phyloP scores from a whole-genome alignment of 78 protist species.

The Dictyostelium brefeldianum region DNA sequence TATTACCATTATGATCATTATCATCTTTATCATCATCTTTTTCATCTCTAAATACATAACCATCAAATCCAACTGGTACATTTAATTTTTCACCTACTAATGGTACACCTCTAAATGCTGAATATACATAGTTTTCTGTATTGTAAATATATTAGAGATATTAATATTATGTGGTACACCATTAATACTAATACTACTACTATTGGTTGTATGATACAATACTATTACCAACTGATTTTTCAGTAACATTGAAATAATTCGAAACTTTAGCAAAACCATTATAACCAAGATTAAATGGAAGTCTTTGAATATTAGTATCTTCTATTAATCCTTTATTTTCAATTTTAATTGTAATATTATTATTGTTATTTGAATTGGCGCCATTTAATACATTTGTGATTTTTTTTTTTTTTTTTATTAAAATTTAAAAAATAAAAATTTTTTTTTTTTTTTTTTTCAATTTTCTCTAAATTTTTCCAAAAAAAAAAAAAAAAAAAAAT shows the following conservation, averaged over 20 bases:
- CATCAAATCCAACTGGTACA: conserved; percentile 33
- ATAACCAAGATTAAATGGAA: conserved; percentile 31
- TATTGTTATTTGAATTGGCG: background rate
- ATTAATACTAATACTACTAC: too few relatives aligned
- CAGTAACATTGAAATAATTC: conserved; percentile 16
- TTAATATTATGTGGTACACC: too few relatives aligned
- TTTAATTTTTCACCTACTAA: conserved; percentile 21
- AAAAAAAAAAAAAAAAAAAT: background rate
- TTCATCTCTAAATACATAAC: conserved; percentile 40
- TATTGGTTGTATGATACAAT: background rate
- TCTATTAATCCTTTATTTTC: background rate
- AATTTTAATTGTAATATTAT: background rate
- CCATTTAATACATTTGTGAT: background rate
- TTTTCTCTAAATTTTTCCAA: background rate
- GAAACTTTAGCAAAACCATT: conserved; percentile 67
- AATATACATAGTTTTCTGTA: background rate
- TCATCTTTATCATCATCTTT: background rate
- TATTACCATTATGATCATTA: background rate
- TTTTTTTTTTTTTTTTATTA: background rate
- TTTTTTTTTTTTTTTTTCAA: background rate
- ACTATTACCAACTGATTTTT: background rate
- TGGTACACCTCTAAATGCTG: conserved; percentile 43
- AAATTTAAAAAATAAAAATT: background rate
- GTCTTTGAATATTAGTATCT: background rate
- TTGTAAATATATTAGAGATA: too few relatives aligned